phyloP scores from a whole-genome alignment of 2,329 filamentous ascomycete species.

The Paecilomyces sp. region DNA sequence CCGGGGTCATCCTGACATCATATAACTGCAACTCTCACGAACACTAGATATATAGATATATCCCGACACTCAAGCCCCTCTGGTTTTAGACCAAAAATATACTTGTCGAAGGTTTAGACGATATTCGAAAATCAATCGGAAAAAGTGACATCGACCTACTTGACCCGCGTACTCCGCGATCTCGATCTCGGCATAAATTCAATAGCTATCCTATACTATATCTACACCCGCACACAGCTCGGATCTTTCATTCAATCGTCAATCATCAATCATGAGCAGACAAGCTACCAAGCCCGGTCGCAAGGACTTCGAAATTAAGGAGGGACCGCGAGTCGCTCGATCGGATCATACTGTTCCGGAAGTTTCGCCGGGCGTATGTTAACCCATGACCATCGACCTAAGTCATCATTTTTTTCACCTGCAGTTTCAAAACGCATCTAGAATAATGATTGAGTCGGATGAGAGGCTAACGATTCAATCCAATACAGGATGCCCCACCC shows the following conservation, averaged over 20 bases:
- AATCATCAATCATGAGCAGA: neutral
- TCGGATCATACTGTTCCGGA: neutral
- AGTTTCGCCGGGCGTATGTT: neutral
- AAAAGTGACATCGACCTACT: too few relatives aligned
- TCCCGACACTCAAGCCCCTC: neutral
- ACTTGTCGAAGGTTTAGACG: neutral
- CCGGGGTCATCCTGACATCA: neutral
- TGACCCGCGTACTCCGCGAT: too few relatives aligned
- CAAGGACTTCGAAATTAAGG: neutral
- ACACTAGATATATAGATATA: too few relatives aligned
- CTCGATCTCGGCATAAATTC: too few relatives aligned
- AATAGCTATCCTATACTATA: neutral
- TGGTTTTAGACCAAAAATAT: neutral
- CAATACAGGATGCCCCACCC: neutral
- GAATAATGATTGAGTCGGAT: neutral
- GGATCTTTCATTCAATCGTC: neutral
- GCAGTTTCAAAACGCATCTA: neutral
- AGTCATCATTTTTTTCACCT: neutral
- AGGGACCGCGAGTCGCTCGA: neutral
- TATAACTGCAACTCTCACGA: neutral
- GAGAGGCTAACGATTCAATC: neutral
- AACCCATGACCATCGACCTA: too few relatives aligned
- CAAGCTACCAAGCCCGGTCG: neutral
- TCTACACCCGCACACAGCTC: neutral
- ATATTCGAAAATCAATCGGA: too few relatives aligned